phyloP scores from a whole-genome alignment of 2,329 filamentous ascomycete species.

The Davidsoniella australis region DNA sequence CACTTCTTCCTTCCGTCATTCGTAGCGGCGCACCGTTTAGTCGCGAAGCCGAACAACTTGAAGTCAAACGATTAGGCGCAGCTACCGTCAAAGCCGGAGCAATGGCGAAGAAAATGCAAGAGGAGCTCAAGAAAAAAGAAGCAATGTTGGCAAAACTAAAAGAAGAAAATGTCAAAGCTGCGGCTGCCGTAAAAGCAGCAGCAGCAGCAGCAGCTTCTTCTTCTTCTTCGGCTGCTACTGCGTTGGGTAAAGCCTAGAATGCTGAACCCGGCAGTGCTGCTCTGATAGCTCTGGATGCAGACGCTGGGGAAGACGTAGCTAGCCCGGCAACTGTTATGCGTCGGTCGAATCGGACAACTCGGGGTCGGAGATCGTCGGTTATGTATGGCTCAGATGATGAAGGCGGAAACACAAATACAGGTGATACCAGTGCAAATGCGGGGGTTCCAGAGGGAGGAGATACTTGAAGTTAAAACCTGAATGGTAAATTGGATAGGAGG shows the following conservation, averaged over 20 bases:
- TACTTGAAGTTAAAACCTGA: no score
- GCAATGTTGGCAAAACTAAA: conserved; percentile 42
- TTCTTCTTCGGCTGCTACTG: neutral
- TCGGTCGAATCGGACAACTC: conserved; percentile 5
- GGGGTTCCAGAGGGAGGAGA: no score
- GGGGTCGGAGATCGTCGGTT: conserved; percentile 4
- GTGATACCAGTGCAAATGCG: no score
- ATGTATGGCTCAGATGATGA: neutral
- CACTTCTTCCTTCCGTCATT: conserved; percentile 54
- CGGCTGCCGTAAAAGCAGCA: conserved; percentile 18
- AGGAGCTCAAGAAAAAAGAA: conserved; percentile 48
- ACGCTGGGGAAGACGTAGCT: neutral
- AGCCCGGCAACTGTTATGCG: neutral
- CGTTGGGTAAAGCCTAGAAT: conserved; percentile 9
- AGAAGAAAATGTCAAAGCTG: conserved; percentile 35
- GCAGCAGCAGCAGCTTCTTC: conserved; percentile 12
- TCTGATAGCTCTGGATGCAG: neutral
- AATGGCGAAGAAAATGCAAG: conserved; percentile 40
- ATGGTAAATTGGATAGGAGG: no score
- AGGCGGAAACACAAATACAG: neutral
- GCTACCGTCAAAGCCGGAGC: conserved; percentile 47
- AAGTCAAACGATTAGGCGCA: conserved; percentile 43
- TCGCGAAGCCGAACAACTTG: conserved; percentile 48
- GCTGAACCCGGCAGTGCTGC: neutral
- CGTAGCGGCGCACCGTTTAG: conserved; percentile 57